These are phyloP conservation scores for Fusarium hainanense DNA, from an alignment of 2,329 filamentous ascomycete genomes.

Conservation along the genomic window DNA sequence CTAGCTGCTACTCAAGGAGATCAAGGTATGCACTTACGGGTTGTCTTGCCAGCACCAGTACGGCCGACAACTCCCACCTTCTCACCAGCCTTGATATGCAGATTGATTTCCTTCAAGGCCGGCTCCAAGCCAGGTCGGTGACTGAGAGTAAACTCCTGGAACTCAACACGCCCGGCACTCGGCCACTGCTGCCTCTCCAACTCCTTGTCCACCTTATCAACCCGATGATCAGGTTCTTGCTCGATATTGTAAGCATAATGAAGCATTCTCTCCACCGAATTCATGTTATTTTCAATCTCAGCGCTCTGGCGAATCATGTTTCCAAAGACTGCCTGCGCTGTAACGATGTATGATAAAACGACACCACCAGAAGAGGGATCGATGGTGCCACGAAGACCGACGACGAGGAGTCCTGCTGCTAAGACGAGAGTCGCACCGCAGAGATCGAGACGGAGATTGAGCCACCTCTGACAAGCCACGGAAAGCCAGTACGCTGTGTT, in stretches of 20 bases:
- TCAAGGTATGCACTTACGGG: neutral
- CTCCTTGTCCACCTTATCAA: neutral
- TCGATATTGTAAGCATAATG: conserved; percentile 76
- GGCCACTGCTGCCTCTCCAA: conserved; percentile 7
- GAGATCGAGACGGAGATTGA: conserved; percentile 19
- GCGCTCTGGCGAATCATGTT: conserved; percentile 70
- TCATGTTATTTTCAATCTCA: conserved; percentile 86
- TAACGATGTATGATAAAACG: conserved; percentile 50
- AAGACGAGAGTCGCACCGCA: conserved; percentile 11
- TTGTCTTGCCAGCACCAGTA: conserved; percentile 29
- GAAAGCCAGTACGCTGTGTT: conserved; percentile 30
- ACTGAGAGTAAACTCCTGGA: conserved; percentile 18
- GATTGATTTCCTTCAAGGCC: conserved; percentile 5
- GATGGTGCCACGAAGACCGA: conserved; percentile 26
- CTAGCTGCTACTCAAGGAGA: fast-evolving
- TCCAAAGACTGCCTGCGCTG: conserved; percentile 61
- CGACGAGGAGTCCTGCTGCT: conserved; percentile 8
- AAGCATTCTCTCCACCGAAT: conserved; percentile 91
- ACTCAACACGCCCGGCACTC: conserved; percentile 6
- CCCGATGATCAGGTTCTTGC: conserved; percentile 9
- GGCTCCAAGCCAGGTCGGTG: conserved; percentile 21
- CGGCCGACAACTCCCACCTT: conserved; percentile 26
- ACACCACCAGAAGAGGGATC: conserved; percentile 25
- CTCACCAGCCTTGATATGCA: conserved; percentile 18
- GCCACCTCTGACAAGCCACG: conserved; percentile 15